These are phyloP conservation scores for Helianthus annuus DNA, from an alignment of 129 eudicot genomes.

Conservation along the genomic window DNA sequence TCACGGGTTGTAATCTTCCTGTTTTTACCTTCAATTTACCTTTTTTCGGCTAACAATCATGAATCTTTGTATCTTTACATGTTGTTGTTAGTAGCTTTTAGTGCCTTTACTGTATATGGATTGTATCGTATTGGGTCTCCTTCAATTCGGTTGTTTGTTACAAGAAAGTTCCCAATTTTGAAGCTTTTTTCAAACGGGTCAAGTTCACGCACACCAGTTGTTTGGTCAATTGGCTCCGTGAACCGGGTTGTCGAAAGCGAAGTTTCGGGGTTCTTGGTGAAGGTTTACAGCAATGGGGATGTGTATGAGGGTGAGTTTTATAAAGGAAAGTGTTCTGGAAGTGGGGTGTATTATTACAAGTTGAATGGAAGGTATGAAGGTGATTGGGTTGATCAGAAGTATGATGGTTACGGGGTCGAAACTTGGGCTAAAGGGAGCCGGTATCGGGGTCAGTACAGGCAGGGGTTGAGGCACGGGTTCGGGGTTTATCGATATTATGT, in stretches of 20 bases:
- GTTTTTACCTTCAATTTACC: slow-evolving; percentile 53
- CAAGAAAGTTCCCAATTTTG: slow-evolving; percentile 24
- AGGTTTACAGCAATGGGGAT: slow-evolving; percentile 70
- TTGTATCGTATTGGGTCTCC: too few relatives aligned
- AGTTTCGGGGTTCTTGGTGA: slow-evolving; percentile 49
- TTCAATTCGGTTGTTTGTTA: slow-evolving; percentile 17
- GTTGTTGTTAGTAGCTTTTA: slow-evolving; percentile 31
- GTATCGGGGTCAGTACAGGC: slow-evolving; percentile 78
- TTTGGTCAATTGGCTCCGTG: slow-evolving; percentile 73
- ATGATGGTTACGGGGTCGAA: slow-evolving; percentile 82
- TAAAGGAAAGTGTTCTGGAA: slow-evolving; percentile 76
- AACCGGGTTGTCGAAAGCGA: slow-evolving; percentile 27
- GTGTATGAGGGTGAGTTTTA: slow-evolving; percentile 86
- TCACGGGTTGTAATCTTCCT: slow-evolving; percentile 43
- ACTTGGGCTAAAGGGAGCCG: slow-evolving; percentile 92
- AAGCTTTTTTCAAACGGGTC: slow-evolving; percentile 16
- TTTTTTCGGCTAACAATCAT: slow-evolving; percentile 40
- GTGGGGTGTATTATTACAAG: slow-evolving; percentile 79
- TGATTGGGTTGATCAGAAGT: slow-evolving; percentile 83
- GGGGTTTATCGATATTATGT: slow-evolving; percentile 74
- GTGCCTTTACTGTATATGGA: slow-evolving; percentile 24
- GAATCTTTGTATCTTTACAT: slow-evolving; percentile 36
- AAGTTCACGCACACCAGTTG: slow-evolving; percentile 39
- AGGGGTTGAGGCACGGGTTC: slow-evolving; percentile 81
- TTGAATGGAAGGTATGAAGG: slow-evolving; percentile 90